These are phyloP conservation scores for Neocallimastix lanati DNA, from an alignment of 192 early-diverging fungal species.

Conservation along the genomic window DNA sequence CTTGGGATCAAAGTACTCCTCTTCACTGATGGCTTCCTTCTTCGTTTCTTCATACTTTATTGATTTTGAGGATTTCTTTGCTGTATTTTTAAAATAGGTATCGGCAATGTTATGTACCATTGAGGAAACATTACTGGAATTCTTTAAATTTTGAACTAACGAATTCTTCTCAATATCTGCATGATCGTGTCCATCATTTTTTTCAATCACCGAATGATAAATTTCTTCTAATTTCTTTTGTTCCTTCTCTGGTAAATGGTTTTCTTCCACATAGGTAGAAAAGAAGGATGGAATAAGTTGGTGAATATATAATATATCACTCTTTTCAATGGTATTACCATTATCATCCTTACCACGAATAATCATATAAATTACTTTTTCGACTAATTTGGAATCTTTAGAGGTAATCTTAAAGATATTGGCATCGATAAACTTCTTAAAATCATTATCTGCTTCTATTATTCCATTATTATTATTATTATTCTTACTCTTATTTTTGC, in stretches of 20 bases:
- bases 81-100: neutral
- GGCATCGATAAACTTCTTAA: neutral
- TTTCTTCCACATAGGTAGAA: neutral
- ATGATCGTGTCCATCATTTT: no score
- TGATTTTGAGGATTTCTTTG: neutral
- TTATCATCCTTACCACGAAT: neutral
- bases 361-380: neutral
- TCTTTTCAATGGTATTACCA: neutral
- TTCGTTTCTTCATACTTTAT: neutral
- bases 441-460: neutral
- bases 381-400: neutral
- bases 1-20: neutral
- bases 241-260: neutral
- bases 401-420: neutral
- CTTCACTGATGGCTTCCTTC: neutral
- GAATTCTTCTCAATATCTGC: no score
- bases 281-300: neutral
- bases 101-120: neutral
- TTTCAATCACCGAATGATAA: neutral
- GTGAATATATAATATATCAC: neutral
- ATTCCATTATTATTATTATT: no score
- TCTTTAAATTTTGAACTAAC: neutral
- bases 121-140: neutral
- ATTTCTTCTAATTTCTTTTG: neutral
- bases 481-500: neutral